These are phyloP conservation scores for Panicum miliaceum DNA, from an alignment of 176 grass and related monocot genomes.

Conservation along the genomic window DNA sequence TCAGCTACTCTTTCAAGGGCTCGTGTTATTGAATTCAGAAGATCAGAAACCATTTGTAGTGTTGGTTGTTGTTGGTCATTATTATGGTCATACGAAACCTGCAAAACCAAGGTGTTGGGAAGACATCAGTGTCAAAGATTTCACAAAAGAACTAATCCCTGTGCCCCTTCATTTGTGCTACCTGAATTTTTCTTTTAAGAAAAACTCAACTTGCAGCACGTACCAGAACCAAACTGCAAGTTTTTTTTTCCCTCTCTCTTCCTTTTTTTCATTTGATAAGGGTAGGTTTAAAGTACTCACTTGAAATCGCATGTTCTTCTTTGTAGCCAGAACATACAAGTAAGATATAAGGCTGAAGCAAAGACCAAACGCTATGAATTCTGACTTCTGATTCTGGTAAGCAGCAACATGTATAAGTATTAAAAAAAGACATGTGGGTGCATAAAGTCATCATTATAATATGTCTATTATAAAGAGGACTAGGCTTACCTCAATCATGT, in stretches of 20 bases:
- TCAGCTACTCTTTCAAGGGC: constrained; percentile 78
- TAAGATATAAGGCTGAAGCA: constrained; percentile 87
- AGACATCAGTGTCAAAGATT: background rate
- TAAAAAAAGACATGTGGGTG: constrained; percentile 38
- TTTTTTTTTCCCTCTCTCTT: background rate
- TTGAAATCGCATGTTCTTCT: constrained; percentile 70
- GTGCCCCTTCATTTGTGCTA: background rate
- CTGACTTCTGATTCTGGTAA: constrained; percentile 78
- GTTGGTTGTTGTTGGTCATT: constrained; percentile 67
- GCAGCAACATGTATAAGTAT: constrained; percentile 42
- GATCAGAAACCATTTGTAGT: constrained; percentile 68
- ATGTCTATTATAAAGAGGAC: constrained; percentile 17
- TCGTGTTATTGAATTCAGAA: constrained; percentile 71
- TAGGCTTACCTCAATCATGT: constrained; percentile 73
- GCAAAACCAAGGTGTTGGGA: constrained; percentile 26
- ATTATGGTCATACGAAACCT: constrained; percentile 53
- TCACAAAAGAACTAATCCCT: background rate
- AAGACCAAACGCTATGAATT: constrained; percentile 64
- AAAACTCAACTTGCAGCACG: background rate
- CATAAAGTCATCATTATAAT: constrained; percentile 2
- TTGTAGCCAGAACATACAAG: constrained; percentile 79
- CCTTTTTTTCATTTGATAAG: background rate
- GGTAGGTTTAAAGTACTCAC: constrained; percentile 49
- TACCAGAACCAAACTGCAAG: background rate
- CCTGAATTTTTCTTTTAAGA: background rate